Percentiles rank a stretch among this genome's conserved stretches.
Evolutionary conservation across 306 rosid species (phyloP).

Genomic region (Carpinus viminea): DNA sequence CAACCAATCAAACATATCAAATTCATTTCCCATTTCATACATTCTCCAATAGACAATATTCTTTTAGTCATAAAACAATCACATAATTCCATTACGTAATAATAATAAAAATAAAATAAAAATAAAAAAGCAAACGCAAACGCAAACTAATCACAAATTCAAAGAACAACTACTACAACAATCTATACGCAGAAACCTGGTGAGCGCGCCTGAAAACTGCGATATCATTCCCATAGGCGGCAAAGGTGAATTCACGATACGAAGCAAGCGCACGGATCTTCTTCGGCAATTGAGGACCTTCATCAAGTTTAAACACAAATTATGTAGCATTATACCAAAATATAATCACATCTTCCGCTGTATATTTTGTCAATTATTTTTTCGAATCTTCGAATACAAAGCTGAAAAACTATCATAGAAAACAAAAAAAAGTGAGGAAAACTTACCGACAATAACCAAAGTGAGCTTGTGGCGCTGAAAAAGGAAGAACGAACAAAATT

Average conservation of each 20-base stretch:
- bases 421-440: not conserved
- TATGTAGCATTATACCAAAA: not conserved
- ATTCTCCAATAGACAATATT: not conserved
- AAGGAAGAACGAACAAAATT: not conserved
- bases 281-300: conserved; percentile 84
- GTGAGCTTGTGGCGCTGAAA: conserved; percentile 85
- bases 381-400: no score
- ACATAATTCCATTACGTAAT: not conserved
- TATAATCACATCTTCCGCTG: not conserved
- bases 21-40: not conserved
- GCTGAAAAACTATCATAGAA: not conserved
- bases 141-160: not conserved
- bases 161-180: not conserved
- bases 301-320: conserved; percentile 14
- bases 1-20: not conserved
- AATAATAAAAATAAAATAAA: not conserved
- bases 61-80: not conserved
- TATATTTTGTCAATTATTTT: not conserved
- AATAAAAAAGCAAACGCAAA: not conserved
- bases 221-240: conserved; percentile 62
- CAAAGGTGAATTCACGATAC: conserved; percentile 77
- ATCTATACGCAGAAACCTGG: conserved; percentile 46
- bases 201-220: conserved; percentile 83
- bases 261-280: conserved; percentile 91
- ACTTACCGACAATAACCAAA: conserved; percentile 69